Evolutionary conservation across 208 protist species (phyloP).

Genomic region (Eutreptiella sp.): DNA sequence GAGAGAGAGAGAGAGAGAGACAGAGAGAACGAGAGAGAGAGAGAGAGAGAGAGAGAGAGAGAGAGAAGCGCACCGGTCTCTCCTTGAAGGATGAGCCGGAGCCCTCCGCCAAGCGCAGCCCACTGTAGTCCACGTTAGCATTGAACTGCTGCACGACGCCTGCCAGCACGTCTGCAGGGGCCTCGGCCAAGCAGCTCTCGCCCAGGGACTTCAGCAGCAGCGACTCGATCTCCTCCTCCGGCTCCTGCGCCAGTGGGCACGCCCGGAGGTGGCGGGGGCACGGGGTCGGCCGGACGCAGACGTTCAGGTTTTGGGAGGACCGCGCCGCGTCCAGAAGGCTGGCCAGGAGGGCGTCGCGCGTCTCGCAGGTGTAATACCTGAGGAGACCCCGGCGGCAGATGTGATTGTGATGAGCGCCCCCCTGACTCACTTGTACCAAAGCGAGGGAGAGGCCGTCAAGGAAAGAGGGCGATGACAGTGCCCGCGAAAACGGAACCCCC

Average conservation of each 20-base stretch:
- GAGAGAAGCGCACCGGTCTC: slow-evolving; percentile 43
- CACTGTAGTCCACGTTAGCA: slow-evolving; percentile 75
- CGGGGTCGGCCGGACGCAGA: slow-evolving; percentile 46
- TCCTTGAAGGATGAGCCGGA: slow-evolving; percentile 76
- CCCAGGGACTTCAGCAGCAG: slow-evolving; percentile 62
- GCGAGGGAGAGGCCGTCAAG: too few species aligned
- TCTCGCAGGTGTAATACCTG: slow-evolving; percentile 66
- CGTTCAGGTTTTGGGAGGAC: slow-evolving; percentile 54
- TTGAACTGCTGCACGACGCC: slow-evolving; percentile 73
- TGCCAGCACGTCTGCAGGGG: slow-evolving; percentile 25
- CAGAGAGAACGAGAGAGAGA: too few species aligned
- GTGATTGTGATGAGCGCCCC: too few species aligned
- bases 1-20: too few species aligned
- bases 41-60: too few species aligned
- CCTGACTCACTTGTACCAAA: too few species aligned
- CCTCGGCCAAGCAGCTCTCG: slow-evolving; percentile 28
- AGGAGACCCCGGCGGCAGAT: too few species aligned
- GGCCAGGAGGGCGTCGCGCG: slow-evolving; percentile 71
- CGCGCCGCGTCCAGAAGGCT: slow-evolving; percentile 69
- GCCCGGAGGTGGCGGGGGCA: slow-evolving; percentile 59
- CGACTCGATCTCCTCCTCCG: slow-evolving; percentile 72
- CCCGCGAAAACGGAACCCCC: too few species aligned
- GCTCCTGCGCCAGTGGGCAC: slow-evolving; percentile 44
- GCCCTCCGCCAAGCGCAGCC: slow-evolving; percentile 72
- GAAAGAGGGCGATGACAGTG: too few species aligned